A percentile compares a stretch with the other conserved stretches of the same genome.
Evolutionary conservation across 2,329 filamentous ascomycete genomes (phyloP).

Genomic region (Trichoderma sp.): DNA sequence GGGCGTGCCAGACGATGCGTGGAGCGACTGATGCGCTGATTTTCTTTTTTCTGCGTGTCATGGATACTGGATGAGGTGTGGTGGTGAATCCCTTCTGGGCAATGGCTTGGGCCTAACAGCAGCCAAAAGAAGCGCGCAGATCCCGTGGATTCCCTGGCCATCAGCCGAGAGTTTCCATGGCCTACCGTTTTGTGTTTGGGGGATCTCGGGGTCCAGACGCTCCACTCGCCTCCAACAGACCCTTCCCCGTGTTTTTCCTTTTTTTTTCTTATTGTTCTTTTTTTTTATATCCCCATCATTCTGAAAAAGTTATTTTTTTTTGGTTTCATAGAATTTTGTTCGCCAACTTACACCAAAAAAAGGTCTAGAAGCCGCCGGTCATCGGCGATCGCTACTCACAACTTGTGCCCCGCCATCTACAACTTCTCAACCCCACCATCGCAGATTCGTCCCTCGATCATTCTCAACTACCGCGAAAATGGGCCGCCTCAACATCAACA

Average conservation of each 20-base stretch:
- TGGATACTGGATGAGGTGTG: slow-evolving; percentile 6
- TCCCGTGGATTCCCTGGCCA: slow-evolving; percentile 8
- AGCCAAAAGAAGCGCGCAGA: slow-evolving; percentile 9
- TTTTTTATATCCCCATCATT: not conserved
- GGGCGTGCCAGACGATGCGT: slow-evolving; percentile 5
- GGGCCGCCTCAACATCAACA: slow-evolving; percentile 65
- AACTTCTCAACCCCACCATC: slow-evolving; percentile 33
- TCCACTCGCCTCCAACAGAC: not conserved
- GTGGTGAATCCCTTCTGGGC: not conserved
- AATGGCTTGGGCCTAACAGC: not conserved
- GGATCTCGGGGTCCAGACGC: not conserved
- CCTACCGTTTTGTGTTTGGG: not conserved
- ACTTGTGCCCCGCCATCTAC: slow-evolving; percentile 24
- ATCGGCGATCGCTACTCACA: slow-evolving; percentile 13
- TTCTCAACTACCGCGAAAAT: slow-evolving; percentile 31
- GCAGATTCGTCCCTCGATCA: slow-evolving; percentile 25
- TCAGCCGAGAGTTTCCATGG: slow-evolving; percentile 14
- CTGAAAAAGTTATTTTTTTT: not conserved
- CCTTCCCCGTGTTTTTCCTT: not conserved
- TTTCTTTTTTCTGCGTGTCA: slow-evolving; percentile 1
- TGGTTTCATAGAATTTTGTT: not conserved
- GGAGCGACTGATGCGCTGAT: slow-evolving; percentile 16
- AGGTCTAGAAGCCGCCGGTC: slow-evolving; percentile 16
- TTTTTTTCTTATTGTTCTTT: not conserved
- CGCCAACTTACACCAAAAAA: slow-evolving; percentile 3